Percentiles rank a stretch among this genome's conserved stretches.
Conservation (phyloP, 2,329 filamentous ascomycete genomes). For the Cephalotrichum gorgonifer region DNA sequence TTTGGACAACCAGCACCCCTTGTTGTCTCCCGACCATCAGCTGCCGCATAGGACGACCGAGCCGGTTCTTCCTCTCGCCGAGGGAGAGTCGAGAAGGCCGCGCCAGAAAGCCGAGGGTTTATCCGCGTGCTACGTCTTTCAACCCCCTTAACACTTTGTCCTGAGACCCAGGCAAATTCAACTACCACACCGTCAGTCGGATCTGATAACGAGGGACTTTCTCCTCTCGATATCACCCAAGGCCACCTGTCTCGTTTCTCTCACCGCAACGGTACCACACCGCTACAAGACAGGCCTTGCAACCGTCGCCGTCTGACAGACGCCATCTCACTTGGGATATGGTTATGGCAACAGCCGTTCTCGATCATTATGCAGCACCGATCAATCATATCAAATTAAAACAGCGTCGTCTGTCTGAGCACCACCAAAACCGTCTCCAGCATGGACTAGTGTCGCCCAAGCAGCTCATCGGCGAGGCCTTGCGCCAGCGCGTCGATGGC, state of each 20-base stretch:
- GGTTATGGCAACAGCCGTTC: conserved; percentile 54
- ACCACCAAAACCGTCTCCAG: conserved; percentile 27
- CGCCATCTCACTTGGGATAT: conserved; percentile 35
- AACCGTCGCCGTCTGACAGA: conserved; percentile 4
- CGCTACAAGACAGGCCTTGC: conserved; percentile 1
- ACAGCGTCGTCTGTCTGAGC: conserved; percentile 27
- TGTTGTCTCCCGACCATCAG: conserved; percentile 59
- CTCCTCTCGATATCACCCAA: neutral
- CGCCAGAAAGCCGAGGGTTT: conserved; percentile 84
- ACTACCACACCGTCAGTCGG: neutral
- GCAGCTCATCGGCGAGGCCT: conserved; percentile 73
- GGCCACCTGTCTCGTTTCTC: conserved; percentile 3
- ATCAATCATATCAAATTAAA: conserved; percentile 38
- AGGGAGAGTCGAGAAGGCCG: conserved; percentile 99
- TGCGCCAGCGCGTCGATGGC: conserved; percentile 73
- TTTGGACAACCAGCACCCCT: conserved; percentile 36
- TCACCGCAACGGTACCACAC: conserved; percentile 1
- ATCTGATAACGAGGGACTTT: neutral
- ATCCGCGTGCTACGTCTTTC: conserved; percentile 88
- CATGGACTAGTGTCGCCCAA: conserved; percentile 46
- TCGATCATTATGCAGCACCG: conserved; percentile 41
- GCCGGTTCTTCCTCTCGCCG: conserved; percentile 97
- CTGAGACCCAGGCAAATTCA: neutral
- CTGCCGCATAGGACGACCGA: conserved; percentile 99
- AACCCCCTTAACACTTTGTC: conserved; percentile 73